Percentiles rank a stretch among this genome's conserved stretches.
Conservation (phyloP, 164 flowering plant species). For the Vitis labrusca region DNA sequence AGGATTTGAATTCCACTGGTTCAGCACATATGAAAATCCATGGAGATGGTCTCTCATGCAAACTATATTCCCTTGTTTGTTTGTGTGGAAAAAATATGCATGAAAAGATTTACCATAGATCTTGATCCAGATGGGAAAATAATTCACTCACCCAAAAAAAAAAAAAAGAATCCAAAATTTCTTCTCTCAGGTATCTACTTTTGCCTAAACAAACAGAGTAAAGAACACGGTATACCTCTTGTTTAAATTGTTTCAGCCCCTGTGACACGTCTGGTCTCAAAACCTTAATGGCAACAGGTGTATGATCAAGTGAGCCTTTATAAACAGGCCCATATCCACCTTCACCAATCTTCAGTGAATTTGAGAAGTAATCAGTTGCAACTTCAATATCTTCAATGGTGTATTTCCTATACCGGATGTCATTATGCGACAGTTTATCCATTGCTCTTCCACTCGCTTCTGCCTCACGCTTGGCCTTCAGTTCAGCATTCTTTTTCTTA, state of each 20-base stretch:
- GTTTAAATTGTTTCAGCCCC: constrained; percentile 70
- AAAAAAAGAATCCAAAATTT: not conserved
- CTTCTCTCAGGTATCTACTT: not conserved
- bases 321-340: constrained; percentile 94
- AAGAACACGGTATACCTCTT: constrained; percentile 49
- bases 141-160: too few relatives aligned
- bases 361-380: constrained; percentile 60
- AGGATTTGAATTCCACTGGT: too few relatives aligned
- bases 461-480: constrained; percentile 27
- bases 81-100: too few relatives aligned
- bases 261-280: constrained; percentile 59
- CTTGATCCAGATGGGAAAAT: too few relatives aligned
- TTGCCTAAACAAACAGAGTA: not conserved
- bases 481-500: constrained; percentile 39
- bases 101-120: too few relatives aligned
- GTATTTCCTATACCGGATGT: constrained; percentile 43
- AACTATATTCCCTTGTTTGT: too few relatives aligned
- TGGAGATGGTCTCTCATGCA: too few relatives aligned
- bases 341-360: constrained; percentile 62
- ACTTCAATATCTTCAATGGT: constrained; percentile 57
- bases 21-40: too few relatives aligned
- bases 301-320: constrained; percentile 51
- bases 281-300: constrained; percentile 70
- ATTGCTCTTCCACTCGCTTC: constrained; percentile 27
- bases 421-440: constrained; percentile 10